Conservation (phyloP, 441 rosid genomes). For the Jatropha podagrica region DNA sequence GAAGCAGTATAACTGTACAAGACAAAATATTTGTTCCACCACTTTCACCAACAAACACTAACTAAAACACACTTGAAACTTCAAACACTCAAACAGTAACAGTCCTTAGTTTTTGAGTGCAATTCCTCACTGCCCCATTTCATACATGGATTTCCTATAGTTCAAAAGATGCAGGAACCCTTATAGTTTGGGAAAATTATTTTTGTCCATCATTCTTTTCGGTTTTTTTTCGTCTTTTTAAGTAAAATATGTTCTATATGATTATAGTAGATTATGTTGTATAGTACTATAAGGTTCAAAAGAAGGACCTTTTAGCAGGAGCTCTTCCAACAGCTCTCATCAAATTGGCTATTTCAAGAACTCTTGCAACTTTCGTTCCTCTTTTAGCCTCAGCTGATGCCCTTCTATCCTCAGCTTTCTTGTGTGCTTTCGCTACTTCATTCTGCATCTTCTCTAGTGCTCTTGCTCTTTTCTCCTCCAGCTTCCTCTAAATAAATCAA, state of each 20-base stretch:
- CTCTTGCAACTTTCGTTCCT: constrained; percentile 75
- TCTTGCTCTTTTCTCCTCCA: constrained; percentile 82
- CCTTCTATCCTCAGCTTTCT: constrained; percentile 89
- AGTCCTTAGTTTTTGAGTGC: background rate
- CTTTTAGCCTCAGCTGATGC: constrained; percentile 83
- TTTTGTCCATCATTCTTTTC: constrained; percentile 5
- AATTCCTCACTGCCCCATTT: constrained; percentile 1
- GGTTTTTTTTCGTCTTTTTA: background rate
- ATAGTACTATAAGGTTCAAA: constrained; percentile 21
- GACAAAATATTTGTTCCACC: constrained; percentile 21
- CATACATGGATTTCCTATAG: constrained; percentile 27
- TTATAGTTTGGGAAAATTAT: constrained; percentile 17
- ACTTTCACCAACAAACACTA: constrained; percentile 19
- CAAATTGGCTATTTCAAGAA: constrained; percentile 75
- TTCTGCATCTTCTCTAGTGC: constrained; percentile 93
- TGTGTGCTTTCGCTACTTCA: constrained; percentile 71
- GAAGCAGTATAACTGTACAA: constrained; percentile 27
- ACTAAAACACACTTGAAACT: constrained; percentile 21
- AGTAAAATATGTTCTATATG: background rate
- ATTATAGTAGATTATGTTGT: background rate
- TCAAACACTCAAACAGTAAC: constrained; percentile 5
- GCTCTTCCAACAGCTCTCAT: constrained; percentile 89
- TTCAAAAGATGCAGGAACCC: constrained; percentile 27
- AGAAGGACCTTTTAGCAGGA: constrained; percentile 78
- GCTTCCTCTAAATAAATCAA: constrained; percentile 60